Evolutionary conservation across 1,139 yeast species (phyloP), one percentile per base, ranked within the genome.

Genomic region (Kodamaea sp.): DNA sequence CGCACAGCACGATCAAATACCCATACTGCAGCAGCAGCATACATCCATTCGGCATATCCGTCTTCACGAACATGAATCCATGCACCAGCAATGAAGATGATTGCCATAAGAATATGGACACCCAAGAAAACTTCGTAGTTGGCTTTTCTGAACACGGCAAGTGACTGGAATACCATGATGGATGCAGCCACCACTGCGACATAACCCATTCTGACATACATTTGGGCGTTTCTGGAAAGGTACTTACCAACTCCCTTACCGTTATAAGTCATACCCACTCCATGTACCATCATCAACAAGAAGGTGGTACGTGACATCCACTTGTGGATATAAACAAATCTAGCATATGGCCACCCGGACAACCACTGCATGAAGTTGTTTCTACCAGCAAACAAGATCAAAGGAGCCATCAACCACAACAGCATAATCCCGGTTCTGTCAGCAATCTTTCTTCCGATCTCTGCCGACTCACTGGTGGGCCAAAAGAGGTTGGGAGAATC

Each of bases 11-110:
- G 68, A 53, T 83, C 94, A 42, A 76, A 68, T 2, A 56, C 61
- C 92, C 92, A 84, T 14, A 82, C 59, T 1, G 80, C 83, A 36
- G 71, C 54, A 10, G 82, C 68, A n/a, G 81, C 73, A 47, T 63
- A 63, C 44, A 66, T 63, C 63, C 69, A 78, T 28, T 69, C 61
- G 30, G 63, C 59, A 54, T 70, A 78, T 0, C 68, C 75, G 24
- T 68, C 59, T 7, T 59, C 55, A 15, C 55, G 58, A 27, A 73
- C 63, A 50, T 88, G 96, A 31, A 63, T 57, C 77, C 80, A 85
- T 11, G 78, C 70, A 19, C 80, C 80, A 42, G 70, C 70, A 22
- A 83, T 50, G 48, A 81, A 79, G 16, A 76, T 42, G 1, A 68
- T 64, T 1, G 80, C 90, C 32, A 85, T 52, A 2, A 76, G 31